Base-by-base conservation (phyloP, 306 rosid genomes). In the Datisca glomerata region DNA sequence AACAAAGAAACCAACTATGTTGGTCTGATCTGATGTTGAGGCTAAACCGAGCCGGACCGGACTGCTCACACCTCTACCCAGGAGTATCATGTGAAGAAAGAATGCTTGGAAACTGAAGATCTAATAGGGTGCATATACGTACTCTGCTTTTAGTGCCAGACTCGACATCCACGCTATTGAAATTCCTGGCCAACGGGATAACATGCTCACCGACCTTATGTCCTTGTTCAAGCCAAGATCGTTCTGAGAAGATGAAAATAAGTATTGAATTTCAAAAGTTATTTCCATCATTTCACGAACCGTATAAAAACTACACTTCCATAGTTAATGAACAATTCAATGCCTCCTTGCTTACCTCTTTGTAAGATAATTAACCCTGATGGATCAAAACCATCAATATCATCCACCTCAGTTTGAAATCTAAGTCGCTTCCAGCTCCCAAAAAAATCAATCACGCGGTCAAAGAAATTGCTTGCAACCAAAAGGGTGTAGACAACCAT, bases 381-480 rank as follows among this genome's bases (percentile, higher is more conserved):
- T 19, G 93, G 86, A 63, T 89, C 79, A 44, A 84, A 80, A 49
- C 98, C 95, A 68, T 84, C 84, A 70, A 66, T 74, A 75, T 89
- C 93, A 58, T 84, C 98, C 37, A 59, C 76, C 75, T 89, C 98
- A 2, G 83, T 68, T 74, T 80, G 63, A 59, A 84, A 75, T 55
- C 69, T 73, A 63, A 74, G 80, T 43, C 86, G 65, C 70, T 75
- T 84, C 95, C 91, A 89, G 69, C 91, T 75, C 66, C 98, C 98
- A 15, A 89, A 67, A 69, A 72, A 84, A 57, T 59, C 55, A 54
- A 80, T 77, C 56, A 83, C 56, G 47, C 79, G 82, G 51, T 84
- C 76, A 70, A 84, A 89, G 65, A 83, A 80, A 69, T 84, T 80
- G 81, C 91, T 52, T 21, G 95, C 95, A 43, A 89, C 98, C 91